phyloP scores from a whole-genome alignment of 75 land plant genomes.

The Chamaecyparis obtusa region DNA sequence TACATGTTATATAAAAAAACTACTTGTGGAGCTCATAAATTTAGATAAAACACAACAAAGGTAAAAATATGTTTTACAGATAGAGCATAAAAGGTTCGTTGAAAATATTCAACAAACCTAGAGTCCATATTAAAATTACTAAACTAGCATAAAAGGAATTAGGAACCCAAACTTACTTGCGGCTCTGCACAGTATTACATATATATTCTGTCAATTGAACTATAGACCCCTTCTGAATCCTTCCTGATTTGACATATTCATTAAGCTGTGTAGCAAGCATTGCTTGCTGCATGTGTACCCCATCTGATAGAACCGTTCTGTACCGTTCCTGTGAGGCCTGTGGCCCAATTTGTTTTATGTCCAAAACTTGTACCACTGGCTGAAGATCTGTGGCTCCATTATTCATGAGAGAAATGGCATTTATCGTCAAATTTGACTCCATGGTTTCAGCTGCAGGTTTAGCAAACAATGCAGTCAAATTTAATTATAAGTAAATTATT shows the following conservation, averaged over 20 bases:
- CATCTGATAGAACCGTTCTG: conserved; percentile 66
- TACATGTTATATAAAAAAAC: background rate
- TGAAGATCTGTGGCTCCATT: conserved; percentile 57
- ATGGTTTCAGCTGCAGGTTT: conserved; percentile 14
- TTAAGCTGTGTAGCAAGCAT: conserved; percentile 90
- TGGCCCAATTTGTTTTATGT: conserved; percentile 43
- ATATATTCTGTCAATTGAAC: conserved; percentile 75
- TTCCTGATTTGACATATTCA: conserved; percentile 48
- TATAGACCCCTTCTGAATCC: conserved; percentile 54
- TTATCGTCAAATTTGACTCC: conserved; percentile 54
- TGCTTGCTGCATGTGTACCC: conserved; percentile 55
- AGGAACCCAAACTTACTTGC: conserved; percentile 35
- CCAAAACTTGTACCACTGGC: conserved; percentile 75
- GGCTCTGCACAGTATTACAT: conserved; percentile 66
- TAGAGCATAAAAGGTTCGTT: background rate
- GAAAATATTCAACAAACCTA: background rate
- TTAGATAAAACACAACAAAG: background rate
- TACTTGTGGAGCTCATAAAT: background rate
- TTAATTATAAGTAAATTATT: background rate
- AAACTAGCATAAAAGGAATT: background rate
- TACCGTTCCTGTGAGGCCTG: conserved; percentile 53
- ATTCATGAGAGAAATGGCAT: conserved; percentile 53
- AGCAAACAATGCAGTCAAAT: background rate
- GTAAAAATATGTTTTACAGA: background rate
- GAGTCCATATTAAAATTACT: background rate